Base-by-base conservation (phyloP, 345 rosid genomes). In the Bruguiera parviflora region DNA sequence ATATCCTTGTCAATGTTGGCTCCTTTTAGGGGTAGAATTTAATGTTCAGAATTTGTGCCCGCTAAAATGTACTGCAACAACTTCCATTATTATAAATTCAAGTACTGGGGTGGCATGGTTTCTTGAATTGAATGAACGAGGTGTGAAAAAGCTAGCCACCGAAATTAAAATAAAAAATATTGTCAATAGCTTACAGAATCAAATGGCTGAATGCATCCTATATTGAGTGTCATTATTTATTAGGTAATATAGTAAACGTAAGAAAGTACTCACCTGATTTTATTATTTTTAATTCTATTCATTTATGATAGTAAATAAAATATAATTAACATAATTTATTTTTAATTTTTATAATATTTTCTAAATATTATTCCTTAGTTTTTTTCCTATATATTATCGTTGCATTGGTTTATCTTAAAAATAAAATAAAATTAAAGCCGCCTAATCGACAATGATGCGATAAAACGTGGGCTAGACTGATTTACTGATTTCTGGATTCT, bases 31-130 rank as follows among this genome's bases (percentile, higher is more conserved):
- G 28, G 20, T 22, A 64, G 16, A 64, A 64, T 46, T 64, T 8
- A 64, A 64, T 47, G 67, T 9, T 16, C 19, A 27, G 25, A 46
- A 24, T 22, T 46, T 64, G 67, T 43, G 31, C 22, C 47, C 3
- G 47, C 16, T 9, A 39, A 39, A 11, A 10, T 39, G 47, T 39
- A 39, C 47, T 15, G 9, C 55, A 47, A 46, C 56, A 25, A 64
- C 56, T 25, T 64, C 67, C 67, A 64, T 47, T 64, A 43, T 46
- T 33, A 24, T 39, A 39, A 39, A 64, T 27, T 47, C 56, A 64
- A 64, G 51, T 62, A 21, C 29, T 62, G 28, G 19, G 67, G 21
- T 8, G 18, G 67, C 67, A 47, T 64, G 18, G 16, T 55, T 13
- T 37, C 31, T 46, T 27, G 35, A 32, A 3, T 9, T 7, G 43